Evolutionary conservation across 2,329 filamentous ascomycete genomes (phyloP).

Genomic region (Fusarium dlaminii): DNA sequence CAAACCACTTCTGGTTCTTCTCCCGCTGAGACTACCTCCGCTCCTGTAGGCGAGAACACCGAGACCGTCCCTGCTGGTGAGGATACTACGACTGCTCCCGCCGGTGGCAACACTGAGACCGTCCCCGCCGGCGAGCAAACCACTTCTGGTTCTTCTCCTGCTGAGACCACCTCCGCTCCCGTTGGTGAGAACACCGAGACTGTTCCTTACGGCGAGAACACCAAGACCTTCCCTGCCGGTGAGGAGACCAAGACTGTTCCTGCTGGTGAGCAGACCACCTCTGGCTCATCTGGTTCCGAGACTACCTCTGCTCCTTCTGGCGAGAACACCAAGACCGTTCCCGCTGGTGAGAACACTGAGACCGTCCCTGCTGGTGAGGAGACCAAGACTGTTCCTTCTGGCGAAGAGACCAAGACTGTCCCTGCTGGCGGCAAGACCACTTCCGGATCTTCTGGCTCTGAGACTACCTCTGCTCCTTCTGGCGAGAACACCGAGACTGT

Average conservation of each 20-base stretch:
- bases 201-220: conserved; percentile 14
- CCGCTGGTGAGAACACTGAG: conserved; percentile 5
- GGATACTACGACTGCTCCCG: conserved; percentile 13
- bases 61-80: conserved; percentile 4
- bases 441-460: conserved; percentile 57
- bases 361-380: conserved; percentile 16
- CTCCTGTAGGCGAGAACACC: conserved; percentile 23
- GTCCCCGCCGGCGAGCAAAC: conserved; percentile 22
- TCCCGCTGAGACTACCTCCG: conserved; percentile 55
- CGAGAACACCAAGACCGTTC: conserved; percentile 11
- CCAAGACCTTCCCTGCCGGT: conserved; percentile 16
- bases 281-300: conserved; percentile 57
- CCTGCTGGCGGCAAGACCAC: conserved; percentile 26
- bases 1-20: conserved; percentile 50
- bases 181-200: conserved; percentile 50
- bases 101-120: conserved; percentile 6
- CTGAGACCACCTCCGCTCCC: conserved; percentile 54
- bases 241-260: conserved; percentile 25
- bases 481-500: conserved; percentile 60
- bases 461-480: conserved; percentile 58
- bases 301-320: background rate
- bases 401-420: conserved; percentile 22
- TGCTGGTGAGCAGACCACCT: conserved; percentile 20
- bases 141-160: conserved; percentile 55
- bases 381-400: conserved; percentile 17